Evolutionary conservation across 2,329 filamentous ascomycete species (phyloP), one percentile per base, ranked within the genome.

Genomic region (Fusarium tricinctum): DNA sequence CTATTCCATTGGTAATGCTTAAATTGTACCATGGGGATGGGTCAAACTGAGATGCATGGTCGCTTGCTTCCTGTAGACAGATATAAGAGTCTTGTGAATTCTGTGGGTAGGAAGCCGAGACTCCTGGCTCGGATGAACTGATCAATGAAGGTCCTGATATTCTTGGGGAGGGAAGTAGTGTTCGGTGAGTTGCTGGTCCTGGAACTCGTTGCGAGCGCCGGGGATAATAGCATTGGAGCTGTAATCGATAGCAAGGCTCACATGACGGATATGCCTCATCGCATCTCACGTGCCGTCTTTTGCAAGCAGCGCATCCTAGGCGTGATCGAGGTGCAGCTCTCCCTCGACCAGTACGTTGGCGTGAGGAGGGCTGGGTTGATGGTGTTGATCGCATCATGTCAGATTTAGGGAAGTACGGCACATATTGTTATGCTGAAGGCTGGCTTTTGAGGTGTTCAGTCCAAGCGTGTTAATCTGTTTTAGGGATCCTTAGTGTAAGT

Each of bases 251-350:
- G 10, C 56, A 58, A 23, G 14, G 56, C 13, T 19, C 42, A 46
- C 56, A 58, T 7, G n/a, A 33, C 5, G 56, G 56, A 22, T 47
- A 22, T 15, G 12, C 26, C 20, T 58, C 56, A 26, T 58, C 51
- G 6, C 56, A 58, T 9, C 56, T 40, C 7, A 58, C 56, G 2
- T 58, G 56, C 3, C 56, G 20, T 13, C 33, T 26, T 5, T 58
- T 58, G 3, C 56, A 58, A 0, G 50, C 32, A 5, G 50, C 22
- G 15, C 56, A 56, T 8, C 56, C 56, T 0, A 58, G 10, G 14
- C 50, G 26, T 15, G 56, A 58, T 13, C 56, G 50, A 33, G 56
- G n/a, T 2, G 50, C 23, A 15, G 50, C 50, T 28, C 42, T 42
- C 1, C 56, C 42, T n/a, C n/a, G 42, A 46, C 19, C 9, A 22